Evolutionary conservation across 2,329 filamentous ascomycete genomes (phyloP).

Genomic region (Sphaerulina musiva): DNA sequence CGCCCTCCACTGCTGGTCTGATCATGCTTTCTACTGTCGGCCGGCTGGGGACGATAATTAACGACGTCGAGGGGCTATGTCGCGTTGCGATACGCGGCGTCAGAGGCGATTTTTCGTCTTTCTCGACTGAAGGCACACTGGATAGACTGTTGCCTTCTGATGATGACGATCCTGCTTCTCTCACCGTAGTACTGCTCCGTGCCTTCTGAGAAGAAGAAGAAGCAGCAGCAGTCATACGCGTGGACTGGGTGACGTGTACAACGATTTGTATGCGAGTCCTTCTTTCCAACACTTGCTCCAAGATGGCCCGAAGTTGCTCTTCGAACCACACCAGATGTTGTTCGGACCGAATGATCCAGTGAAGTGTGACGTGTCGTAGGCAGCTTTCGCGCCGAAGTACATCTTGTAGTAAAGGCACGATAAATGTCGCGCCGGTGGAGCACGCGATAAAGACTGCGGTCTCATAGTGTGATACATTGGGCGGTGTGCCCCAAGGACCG

Average conservation of each 20-base stretch:
- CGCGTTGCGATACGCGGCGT: not conserved
- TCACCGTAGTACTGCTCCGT: not conserved
- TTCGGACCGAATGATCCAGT: slow-evolving; percentile 28
- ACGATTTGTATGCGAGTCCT: slow-evolving; percentile 46
- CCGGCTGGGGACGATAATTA: slow-evolving; percentile 40
- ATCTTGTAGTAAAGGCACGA: slow-evolving; percentile 50
- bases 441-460: slow-evolving; percentile 55
- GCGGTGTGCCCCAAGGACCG: slow-evolving; percentile 30
- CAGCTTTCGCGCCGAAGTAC: slow-evolving; percentile 40
- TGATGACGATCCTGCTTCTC: not conserved
- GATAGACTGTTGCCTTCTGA: slow-evolving; percentile 26
- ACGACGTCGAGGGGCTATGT: not conserved
- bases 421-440: slow-evolving; percentile 55
- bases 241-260: slow-evolving; percentile 46
- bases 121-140: slow-evolving; percentile 32
- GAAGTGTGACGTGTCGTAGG: slow-evolving; percentile 23
- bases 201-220: not conserved
- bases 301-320: slow-evolving; percentile 12
- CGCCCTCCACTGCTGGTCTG: slow-evolving; percentile 50
- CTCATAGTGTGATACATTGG: slow-evolving; percentile 51
- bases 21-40: slow-evolving; percentile 50
- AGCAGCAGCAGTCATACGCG: not conserved
- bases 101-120: slow-evolving; percentile 18
- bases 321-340: slow-evolving; percentile 24
- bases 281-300: slow-evolving; percentile 10